A percentile compares a stretch with the other conserved stretches of the same genome.
Evolutionary conservation across 225 moss, liverwort and hornwort species (phyloP).

Genomic region (Ulota crispa): DNA sequence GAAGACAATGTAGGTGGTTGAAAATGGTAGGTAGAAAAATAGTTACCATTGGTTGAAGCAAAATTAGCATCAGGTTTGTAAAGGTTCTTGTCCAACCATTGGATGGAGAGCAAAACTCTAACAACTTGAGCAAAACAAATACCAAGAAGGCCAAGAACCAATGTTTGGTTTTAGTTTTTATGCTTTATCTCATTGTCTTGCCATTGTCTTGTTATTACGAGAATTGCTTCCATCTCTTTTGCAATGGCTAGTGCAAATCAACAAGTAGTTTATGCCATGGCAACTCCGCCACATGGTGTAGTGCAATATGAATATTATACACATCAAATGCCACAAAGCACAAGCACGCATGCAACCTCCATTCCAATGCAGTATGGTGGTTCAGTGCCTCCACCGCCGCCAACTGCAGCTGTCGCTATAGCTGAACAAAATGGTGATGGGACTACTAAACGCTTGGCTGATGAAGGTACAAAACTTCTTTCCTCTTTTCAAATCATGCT

Average conservation of each 20-base stretch:
- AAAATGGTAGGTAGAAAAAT: accelerated
- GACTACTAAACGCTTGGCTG: conserved; percentile 18
- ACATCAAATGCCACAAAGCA: conserved; percentile 35
- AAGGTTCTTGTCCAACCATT: neutral
- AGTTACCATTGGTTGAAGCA: neutral
- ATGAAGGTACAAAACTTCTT: conserved; percentile 38
- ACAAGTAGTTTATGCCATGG: conserved; percentile 51
- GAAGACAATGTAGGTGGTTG: neutral
- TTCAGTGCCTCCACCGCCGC: conserved; percentile 28
- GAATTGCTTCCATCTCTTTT: neutral
- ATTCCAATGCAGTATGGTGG: conserved; percentile 26
- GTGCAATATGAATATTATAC: conserved; percentile 58
- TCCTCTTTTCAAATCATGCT: neutral
- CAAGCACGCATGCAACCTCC: conserved; percentile 23
- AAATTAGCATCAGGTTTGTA: neutral
- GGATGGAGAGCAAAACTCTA: neutral
- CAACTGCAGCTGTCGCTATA: neutral
- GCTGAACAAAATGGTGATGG: conserved; percentile 36
- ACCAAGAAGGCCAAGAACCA: conserved; percentile 1
- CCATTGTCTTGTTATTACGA: neutral
- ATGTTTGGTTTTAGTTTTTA: neutral
- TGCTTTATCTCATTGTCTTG: neutral
- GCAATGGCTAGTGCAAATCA: conserved; percentile 50
- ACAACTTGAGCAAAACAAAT: neutral
- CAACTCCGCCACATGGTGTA: conserved; percentile 40